Evolutionary conservation across 169 alveolate genomes (phyloP).

Genomic region (Plasmodium ovale): DNA sequence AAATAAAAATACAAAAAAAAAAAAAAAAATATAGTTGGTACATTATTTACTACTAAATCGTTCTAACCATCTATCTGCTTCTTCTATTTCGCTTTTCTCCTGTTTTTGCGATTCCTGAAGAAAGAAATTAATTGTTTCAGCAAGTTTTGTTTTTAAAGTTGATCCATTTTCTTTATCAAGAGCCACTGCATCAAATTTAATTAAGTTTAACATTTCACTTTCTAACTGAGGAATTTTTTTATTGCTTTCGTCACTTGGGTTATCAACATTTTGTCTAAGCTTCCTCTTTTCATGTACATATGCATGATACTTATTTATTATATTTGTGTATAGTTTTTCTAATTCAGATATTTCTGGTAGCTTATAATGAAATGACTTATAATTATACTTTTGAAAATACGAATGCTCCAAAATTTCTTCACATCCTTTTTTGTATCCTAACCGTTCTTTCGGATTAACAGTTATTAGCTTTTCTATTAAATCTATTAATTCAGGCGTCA

Average conservation of each 20-base stretch:
- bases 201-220: constrained; percentile 21
- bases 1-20: neutral
- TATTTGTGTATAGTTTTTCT: constrained; percentile 51
- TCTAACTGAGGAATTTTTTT: constrained; percentile 21
- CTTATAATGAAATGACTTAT: constrained; percentile 45
- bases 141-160: constrained; percentile 34
- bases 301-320: constrained; percentile 58
- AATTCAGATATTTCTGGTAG: constrained; percentile 34
- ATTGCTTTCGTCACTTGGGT: constrained; percentile 25
- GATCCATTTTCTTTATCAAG: constrained; percentile 34
- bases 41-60: constrained; percentile 33
- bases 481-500: constrained; percentile 82
- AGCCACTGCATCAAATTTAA: constrained; percentile 27
- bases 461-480: constrained; percentile 77
- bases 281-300: constrained; percentile 60
- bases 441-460: constrained; percentile 80
- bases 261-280: constrained; percentile 21
- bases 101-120: constrained; percentile 51
- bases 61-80: constrained; percentile 73
- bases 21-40: neutral
- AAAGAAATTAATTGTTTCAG: constrained; percentile 37
- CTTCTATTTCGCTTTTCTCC: constrained; percentile 60
- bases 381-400: constrained; percentile 66
- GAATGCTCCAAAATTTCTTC: constrained; percentile 76
- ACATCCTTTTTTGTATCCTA: constrained; percentile 78